Conservation (phyloP, 352 stramenopile genomes). For the Pythium sp. region DNA sequence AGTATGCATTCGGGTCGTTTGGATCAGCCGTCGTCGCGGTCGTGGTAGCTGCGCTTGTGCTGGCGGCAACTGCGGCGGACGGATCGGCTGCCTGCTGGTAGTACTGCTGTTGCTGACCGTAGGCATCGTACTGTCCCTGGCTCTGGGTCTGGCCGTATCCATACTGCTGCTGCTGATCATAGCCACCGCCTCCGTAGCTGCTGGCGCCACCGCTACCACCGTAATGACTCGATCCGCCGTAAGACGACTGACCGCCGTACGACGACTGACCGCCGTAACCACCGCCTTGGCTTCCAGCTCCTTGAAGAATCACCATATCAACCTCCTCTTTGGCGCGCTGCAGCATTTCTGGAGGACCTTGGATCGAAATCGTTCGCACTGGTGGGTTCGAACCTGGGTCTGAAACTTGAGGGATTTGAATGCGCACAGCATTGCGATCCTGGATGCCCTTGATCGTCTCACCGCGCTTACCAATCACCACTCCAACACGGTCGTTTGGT, state of each 20-base stretch:
- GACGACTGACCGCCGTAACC: slow-evolving; percentile 19
- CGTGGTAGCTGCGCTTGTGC: slow-evolving; percentile 15
- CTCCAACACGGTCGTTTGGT: slow-evolving; percentile 87
- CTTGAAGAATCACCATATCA: slow-evolving; percentile 77
- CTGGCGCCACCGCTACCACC: slow-evolving; percentile 15
- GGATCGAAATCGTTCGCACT: slow-evolving; percentile 84
- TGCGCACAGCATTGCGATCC: slow-evolving; percentile 70
- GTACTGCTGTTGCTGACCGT: slow-evolving; percentile 83
- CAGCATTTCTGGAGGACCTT: slow-evolving; percentile 57
- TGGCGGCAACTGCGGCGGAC: slow-evolving; percentile 11
- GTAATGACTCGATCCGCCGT: slow-evolving; percentile 16
- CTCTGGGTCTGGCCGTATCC: slow-evolving; percentile 45
- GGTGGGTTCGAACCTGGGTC: slow-evolving; percentile 85
- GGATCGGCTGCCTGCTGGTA: slow-evolving; percentile 38
- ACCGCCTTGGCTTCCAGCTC: slow-evolving; percentile 44
- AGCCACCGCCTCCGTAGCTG: slow-evolving; percentile 29
- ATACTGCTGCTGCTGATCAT: slow-evolving; percentile 53
- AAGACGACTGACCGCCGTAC: slow-evolving; percentile 20
- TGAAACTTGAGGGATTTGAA: slow-evolving; percentile 89
- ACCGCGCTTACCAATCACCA: slow-evolving; percentile 91
- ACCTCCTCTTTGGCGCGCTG: slow-evolving; percentile 75
- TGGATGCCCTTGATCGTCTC: slow-evolving; percentile 91
- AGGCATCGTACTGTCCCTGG: slow-evolving; percentile 53
- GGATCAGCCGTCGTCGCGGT: slow-evolving; percentile 49
- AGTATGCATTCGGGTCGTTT: slow-evolving; percentile 88